Conservation (phyloP, 1,284 basidiomycete species). For the Stygiomarasmius scandens region DNA sequence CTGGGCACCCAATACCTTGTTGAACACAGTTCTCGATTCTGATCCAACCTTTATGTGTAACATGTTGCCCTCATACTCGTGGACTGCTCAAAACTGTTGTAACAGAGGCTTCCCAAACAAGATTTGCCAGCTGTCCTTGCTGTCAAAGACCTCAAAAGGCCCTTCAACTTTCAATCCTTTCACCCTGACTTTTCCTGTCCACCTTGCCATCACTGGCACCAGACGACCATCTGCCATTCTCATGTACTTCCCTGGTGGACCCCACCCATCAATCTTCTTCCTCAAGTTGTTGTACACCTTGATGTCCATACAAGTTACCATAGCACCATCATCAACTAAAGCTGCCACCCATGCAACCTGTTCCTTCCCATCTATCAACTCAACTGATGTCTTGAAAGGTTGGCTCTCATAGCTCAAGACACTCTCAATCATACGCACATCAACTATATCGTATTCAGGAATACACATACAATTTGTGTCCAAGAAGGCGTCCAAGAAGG, state of each 20-base stretch:
- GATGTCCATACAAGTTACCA: constrained; percentile 28
- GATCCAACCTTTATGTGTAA: neutral
- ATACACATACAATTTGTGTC: neutral
- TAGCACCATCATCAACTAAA: constrained; percentile 32
- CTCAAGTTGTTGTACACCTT: constrained; percentile 20
- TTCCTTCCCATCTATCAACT: neutral
- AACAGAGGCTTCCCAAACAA: constrained; percentile 35
- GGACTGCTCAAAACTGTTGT: constrained; percentile 22
- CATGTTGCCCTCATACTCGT: constrained; percentile 28
- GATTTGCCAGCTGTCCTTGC: constrained; percentile 32
- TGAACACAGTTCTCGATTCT: neutral
- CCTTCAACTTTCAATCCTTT: constrained; percentile 17
- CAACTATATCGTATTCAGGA: neutral
- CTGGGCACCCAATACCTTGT: neutral
- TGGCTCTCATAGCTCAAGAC: neutral
- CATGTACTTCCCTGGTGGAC: constrained; percentile 19
- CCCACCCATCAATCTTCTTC: constrained; percentile 16
- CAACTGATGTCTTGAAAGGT: neutral
- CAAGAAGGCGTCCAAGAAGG: no score
- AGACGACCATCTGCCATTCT: constrained; percentile 33
- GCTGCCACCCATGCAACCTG: constrained; percentile 10
- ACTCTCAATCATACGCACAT: constrained; percentile 5
- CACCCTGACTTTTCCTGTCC: constrained; percentile 27
- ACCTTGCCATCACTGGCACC: constrained; percentile 25
- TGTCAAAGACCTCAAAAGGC: constrained; percentile 35